phyloP scores from a whole-genome alignment of 257 asterid genomes.

The Solanum appendiculatum region DNA sequence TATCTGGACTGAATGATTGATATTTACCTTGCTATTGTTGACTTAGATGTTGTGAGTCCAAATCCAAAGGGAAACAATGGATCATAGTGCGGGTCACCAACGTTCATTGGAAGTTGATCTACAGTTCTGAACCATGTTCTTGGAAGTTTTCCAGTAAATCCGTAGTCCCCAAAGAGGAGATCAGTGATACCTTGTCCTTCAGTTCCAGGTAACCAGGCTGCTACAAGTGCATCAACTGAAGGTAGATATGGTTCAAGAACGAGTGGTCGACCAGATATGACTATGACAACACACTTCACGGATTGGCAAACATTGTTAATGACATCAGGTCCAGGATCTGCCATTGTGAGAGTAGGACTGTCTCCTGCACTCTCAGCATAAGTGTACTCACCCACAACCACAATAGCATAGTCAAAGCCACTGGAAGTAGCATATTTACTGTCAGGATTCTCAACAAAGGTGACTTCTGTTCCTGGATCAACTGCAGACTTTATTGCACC shows the following conservation, averaged over 20 bases:
- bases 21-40: slow-evolving; percentile 40
- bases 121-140: slow-evolving; percentile 76
- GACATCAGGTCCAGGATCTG: slow-evolving; percentile 61
- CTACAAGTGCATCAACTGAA: slow-evolving; percentile 57
- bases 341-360: slow-evolving; percentile 55
- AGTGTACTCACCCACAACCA: slow-evolving; percentile 72
- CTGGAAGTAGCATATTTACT: slow-evolving; percentile 37
- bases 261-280: slow-evolving; percentile 68
- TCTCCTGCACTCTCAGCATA: slow-evolving; percentile 76
- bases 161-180: slow-evolving; percentile 69
- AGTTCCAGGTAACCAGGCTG: slow-evolving; percentile 86
- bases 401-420: slow-evolving; percentile 57
- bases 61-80: slow-evolving; percentile 68
- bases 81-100: slow-evolving; percentile 65
- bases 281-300: slow-evolving; percentile 51
- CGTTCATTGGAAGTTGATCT: slow-evolving; percentile 70
- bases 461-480: slow-evolving; percentile 45
- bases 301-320: slow-evolving; percentile 52
- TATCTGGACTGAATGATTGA: background rate
- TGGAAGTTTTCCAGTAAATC: slow-evolving; percentile 56
- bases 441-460: slow-evolving; percentile 56
- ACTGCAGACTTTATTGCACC: slow-evolving; percentile 56
- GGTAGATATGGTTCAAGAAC: slow-evolving; percentile 54
- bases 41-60: slow-evolving; percentile 43
- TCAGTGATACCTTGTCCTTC: slow-evolving; percentile 89